These are phyloP conservation scores for Lophiostoma macrostomum DNA, from an alignment of 495 filamentous ascomycete genomes.

Conservation along the genomic window DNA sequence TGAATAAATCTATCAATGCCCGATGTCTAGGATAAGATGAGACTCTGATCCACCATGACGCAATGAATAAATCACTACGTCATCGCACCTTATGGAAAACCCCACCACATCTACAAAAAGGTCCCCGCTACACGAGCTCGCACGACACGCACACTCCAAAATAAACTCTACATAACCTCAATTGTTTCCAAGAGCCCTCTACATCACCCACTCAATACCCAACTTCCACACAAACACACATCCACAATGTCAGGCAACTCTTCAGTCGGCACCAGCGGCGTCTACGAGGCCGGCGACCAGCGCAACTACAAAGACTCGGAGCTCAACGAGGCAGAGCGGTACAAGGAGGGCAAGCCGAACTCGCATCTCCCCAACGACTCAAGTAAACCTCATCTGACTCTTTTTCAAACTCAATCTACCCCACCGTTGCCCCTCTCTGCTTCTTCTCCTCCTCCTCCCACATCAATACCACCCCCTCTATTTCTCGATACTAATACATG, in stretches of 20 bases:
- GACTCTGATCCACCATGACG: too few species aligned
- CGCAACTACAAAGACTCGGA: constrained; percentile 60
- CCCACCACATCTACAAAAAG: too few species aligned
- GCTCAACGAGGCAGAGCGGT: constrained; percentile 52
- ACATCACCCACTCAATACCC: background rate
- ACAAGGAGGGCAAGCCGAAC: constrained; percentile 62
- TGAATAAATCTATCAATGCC: too few species aligned
- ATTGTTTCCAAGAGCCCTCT: too few species aligned
- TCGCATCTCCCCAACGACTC: constrained; percentile 70
- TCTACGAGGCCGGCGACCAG: constrained; percentile 69
- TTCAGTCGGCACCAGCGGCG: constrained; percentile 49
- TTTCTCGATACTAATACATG: background rate
- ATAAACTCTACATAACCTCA: too few species aligned
- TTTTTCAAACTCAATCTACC: constrained; percentile 1
- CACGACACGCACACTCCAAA: too few species aligned
- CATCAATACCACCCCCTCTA: background rate
- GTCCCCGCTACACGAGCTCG: too few species aligned
- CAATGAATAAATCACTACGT: too few species aligned
- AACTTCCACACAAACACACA: background rate
- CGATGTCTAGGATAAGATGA: too few species aligned
- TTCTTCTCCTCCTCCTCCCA: background rate
- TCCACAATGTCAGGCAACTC: constrained; percentile 14
- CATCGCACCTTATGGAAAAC: too few species aligned
- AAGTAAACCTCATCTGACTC: constrained; percentile 48
- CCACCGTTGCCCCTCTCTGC: background rate